Base-by-base conservation (phyloP, 1,284 basidiomycete genomes). In the Boletus subluridellus region DNA sequence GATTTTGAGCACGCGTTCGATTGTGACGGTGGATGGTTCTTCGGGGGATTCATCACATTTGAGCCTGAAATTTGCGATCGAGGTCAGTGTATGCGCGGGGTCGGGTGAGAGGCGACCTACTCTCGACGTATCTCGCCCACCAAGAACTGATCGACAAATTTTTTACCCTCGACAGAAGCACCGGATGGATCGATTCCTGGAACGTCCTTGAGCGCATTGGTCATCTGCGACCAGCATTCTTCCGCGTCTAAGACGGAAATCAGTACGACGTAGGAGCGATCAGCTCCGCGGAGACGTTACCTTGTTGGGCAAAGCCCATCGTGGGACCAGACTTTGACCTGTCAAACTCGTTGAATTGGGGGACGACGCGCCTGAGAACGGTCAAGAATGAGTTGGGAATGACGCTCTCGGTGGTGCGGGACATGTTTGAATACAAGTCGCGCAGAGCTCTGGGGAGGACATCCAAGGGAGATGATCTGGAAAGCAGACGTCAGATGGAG, bases 151-250 rank as follows among this genome's bases (percentile, higher is more conserved):
- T 96, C 89, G 0, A 98, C 82, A 58, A 97, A 92, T 59, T 78
- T 84, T 62, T 77, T 80, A 55, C 70, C 62, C 57, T 72, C 52
- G 56, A 60, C 60, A 34, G 72, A 72, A 30, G 63, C 60, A 17
- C 73, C 81, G 65, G 68, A 79, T 5, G 74, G 38, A 24, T 82
- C 76, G 7, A 72, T 63, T 11, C 70, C 70, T 17, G 80, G 77
- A 3, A 96, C 80, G 9, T 85, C 82, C 60, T 87, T 84, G 24
- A 98, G 78, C 0, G 89, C 83, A 55, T 89, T 87, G n/a, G 95
- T 77, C 61, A 98, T 85, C 57, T 90, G 85, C 2, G 84, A 85
- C 83, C 92, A 98, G 60, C 93, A 97, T 74, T 99, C 96, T 70
- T 98, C 96, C 14, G 96, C 96, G 71, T 99, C 96, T 93, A 60